These are phyloP conservation scores for Sarocladium brachiariae DNA, from an alignment of 2,329 filamentous ascomycete species.

Conservation along the genomic window DNA sequence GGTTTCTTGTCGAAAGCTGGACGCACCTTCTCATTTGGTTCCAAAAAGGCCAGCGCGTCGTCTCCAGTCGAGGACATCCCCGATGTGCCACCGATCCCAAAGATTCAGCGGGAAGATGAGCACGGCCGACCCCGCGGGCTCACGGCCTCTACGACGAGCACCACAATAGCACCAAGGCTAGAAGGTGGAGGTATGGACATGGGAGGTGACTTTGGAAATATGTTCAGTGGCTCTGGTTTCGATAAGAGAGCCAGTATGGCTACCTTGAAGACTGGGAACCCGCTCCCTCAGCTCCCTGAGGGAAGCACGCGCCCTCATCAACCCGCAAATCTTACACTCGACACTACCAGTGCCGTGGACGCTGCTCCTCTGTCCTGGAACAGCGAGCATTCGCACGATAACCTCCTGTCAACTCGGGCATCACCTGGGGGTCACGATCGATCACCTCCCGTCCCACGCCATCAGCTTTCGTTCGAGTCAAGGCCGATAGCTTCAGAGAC, in stretches of 20 bases:
- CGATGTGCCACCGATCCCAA: constrained; percentile 32
- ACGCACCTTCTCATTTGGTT: constrained; percentile 54
- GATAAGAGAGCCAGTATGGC: constrained; percentile 47
- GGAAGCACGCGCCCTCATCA: constrained; percentile 36
- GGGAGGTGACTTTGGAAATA: constrained; percentile 51
- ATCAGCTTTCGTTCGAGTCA: constrained; percentile 24
- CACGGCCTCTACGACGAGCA: constrained; percentile 47
- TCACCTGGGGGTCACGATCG: constrained; percentile 30
- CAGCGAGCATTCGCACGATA: constrained; percentile 41
- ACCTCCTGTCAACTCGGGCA: constrained; percentile 33
- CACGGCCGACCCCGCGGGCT: constrained; percentile 39
- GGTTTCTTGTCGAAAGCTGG: constrained; percentile 50
- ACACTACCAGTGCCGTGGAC: constrained; percentile 37
- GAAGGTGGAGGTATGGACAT: constrained; percentile 41
- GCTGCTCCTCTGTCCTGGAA: constrained; percentile 41
- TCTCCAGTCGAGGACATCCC: constrained; percentile 24
- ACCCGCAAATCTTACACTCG: constrained; percentile 42
- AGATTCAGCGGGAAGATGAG: constrained; percentile 24
- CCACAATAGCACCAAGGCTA: constrained; percentile 43
- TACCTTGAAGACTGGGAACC: constrained; percentile 35
- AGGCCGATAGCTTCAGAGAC: neutral
- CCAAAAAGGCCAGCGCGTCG: constrained; percentile 35
- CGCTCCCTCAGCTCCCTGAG: constrained; percentile 27
- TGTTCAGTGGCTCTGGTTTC: constrained; percentile 40
- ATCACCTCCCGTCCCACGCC: constrained; percentile 34